Evolutionary conservation across 441 rosid species (phyloP).

Genomic region (Isatis lusitanica): DNA sequence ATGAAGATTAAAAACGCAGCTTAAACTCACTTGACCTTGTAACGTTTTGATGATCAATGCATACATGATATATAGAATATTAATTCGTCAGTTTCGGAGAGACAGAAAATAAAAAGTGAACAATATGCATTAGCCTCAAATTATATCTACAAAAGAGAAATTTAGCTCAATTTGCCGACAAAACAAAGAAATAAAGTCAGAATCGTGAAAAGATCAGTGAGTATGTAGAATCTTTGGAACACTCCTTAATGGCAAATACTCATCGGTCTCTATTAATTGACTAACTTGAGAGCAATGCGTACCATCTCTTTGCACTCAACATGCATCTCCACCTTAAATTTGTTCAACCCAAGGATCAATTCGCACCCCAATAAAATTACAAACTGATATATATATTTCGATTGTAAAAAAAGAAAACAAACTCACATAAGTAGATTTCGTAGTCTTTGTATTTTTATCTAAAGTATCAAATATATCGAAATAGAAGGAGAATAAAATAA

Average conservation of each 20-base stretch:
- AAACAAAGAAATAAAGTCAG: background rate
- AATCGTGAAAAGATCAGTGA: constrained; percentile 13
- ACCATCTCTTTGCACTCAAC: constrained; percentile 22
- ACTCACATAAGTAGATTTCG: too few relatives aligned
- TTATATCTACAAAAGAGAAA: background rate
- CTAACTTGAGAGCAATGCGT: background rate
- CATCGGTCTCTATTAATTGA: constrained; percentile 26
- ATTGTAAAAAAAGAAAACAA: too few relatives aligned
- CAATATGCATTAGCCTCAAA: background rate
- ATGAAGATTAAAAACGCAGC: background rate
- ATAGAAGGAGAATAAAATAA: too few relatives aligned
- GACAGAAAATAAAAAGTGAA: background rate
- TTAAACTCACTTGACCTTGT: background rate
- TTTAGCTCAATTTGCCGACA: background rate
- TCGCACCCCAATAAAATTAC: background rate
- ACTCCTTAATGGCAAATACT: constrained; percentile 4
- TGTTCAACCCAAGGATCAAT: constrained; percentile 9
- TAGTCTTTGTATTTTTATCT: too few relatives aligned
- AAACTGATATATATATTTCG: too few relatives aligned
- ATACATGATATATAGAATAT: background rate
- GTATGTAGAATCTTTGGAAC: constrained; percentile 18
- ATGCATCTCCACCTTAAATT: background rate
- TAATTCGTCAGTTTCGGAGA: background rate
- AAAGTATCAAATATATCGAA: too few relatives aligned
- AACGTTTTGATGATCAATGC: background rate